Percentiles rank a stretch among this genome's conserved stretches.
phyloP scores from a whole-genome alignment of 2,329 filamentous ascomycete species.

The Gaeumannomyces sp. region DNA sequence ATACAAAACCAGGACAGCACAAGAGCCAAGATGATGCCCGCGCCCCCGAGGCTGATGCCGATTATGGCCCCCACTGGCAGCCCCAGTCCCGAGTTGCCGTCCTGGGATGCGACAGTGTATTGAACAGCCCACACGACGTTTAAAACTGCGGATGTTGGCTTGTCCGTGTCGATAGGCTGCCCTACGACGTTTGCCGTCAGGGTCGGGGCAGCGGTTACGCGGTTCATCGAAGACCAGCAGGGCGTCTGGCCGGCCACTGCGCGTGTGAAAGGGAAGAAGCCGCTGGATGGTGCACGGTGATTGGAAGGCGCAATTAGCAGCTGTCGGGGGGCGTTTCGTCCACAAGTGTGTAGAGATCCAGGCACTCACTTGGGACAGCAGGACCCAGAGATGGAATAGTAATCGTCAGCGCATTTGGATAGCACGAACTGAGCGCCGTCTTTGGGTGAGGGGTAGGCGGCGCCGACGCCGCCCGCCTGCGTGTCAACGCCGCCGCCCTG shows the following conservation, averaged over 20 bases:
- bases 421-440: conserved; percentile 13
- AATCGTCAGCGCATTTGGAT: conserved; percentile 19
- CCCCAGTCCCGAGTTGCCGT: conserved; percentile 23
- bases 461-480: not conserved
- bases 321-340: not conserved
- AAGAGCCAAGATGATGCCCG: conserved; percentile 27
- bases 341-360: too few species aligned
- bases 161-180: conserved; percentile 15
- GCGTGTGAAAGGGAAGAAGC: conserved; percentile 22
- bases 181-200: conserved; percentile 17
- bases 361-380: conserved; percentile 21
- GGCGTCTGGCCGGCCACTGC: conserved; percentile 22
- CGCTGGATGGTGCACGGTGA: conserved; percentile 11
- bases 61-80: conserved; percentile 42
- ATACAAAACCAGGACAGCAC: conserved; percentile 23
- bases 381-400: conserved; percentile 21
- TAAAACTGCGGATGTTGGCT: conserved; percentile 22
- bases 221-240: conserved; percentile 20
- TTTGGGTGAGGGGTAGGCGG: conserved; percentile 17
- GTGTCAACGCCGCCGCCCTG: not conserved
- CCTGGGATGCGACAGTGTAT: conserved; percentile 18
- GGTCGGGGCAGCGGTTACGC: conserved; percentile 14
- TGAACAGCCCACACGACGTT: conserved; percentile 24
- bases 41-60: conserved; percentile 19
- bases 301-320: conserved; percentile 5